A percentile compares a stretch with the other conserved stretches of the same genome.
These are phyloP conservation scores for Aureobasidium sp. DNA, from an alignment of 2,329 filamentous ascomycete genomes.

Conservation along the genomic window DNA sequence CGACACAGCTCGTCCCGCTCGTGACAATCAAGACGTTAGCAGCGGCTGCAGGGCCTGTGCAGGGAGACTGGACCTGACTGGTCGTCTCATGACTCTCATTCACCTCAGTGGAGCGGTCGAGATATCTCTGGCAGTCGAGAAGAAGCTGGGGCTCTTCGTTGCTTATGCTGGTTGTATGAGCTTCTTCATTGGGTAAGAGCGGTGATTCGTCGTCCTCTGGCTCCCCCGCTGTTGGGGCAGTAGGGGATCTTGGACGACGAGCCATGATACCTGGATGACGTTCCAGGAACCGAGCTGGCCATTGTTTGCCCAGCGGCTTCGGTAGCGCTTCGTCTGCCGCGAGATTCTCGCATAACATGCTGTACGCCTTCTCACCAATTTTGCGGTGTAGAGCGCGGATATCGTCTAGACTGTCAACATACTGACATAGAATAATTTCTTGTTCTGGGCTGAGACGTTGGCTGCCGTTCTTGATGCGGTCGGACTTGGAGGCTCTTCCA, in stretches of 20 bases:
- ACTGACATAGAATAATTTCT: background rate
- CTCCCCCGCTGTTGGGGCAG: background rate
- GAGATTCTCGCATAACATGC: conserved; percentile 7
- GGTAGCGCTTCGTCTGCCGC: conserved; percentile 1
- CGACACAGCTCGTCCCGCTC: background rate
- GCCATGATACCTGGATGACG: conserved; percentile 3
- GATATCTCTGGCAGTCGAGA: conserved; percentile 1
- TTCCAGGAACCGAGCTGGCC: conserved; percentile 11
- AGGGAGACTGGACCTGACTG: background rate
- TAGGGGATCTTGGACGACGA: background rate
- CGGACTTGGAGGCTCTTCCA: conserved; percentile 2
- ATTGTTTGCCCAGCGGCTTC: conserved; percentile 3
- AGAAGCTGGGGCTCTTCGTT: conserved; percentile 3
- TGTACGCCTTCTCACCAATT: conserved; percentile 7
- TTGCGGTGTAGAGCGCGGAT: conserved; percentile 3
- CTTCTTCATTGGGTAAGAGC: background rate
- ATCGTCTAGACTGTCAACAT: background rate
- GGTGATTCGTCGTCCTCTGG: background rate
- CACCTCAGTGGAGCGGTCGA: background rate
- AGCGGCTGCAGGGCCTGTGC: background rate
- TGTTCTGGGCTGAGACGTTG: conserved; percentile 6
- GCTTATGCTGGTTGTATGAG: background rate
- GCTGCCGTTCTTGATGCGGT: conserved; percentile 6
- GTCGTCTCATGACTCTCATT: background rate
- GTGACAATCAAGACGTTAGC: background rate